Conservation (phyloP, 1,139 yeast species). For the Candida sanyaensis region DNA sequence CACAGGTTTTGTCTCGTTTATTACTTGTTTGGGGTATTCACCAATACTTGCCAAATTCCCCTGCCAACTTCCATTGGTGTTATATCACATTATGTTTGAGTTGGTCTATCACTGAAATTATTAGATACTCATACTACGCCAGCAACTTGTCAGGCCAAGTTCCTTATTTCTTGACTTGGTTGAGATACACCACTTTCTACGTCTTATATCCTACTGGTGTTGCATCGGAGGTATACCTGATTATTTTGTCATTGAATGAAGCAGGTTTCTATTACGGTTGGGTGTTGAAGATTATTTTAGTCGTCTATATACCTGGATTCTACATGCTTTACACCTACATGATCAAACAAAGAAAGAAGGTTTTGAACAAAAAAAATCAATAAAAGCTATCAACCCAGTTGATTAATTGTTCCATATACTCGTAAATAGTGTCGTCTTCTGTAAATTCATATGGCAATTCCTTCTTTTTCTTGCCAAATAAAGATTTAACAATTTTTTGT, state of each 20-base stretch:
- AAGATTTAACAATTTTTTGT: slow-evolving; percentile 13
- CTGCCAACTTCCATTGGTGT: slow-evolving; percentile 60
- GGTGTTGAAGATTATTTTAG: slow-evolving; percentile 56
- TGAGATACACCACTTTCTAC: slow-evolving; percentile 82
- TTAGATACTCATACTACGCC: slow-evolving; percentile 86
- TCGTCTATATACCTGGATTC: slow-evolving; percentile 82
- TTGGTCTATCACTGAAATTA: slow-evolving; percentile 90
- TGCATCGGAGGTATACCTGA: slow-evolving; percentile 73
- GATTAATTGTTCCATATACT: slow-evolving; percentile 32
- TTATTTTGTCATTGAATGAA: slow-evolving; percentile 64
- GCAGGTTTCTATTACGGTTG: slow-evolving; percentile 61
- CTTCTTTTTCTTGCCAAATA: slow-evolving; percentile 15
- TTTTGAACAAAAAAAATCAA: slow-evolving; percentile 32
- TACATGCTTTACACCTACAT: slow-evolving; percentile 84
- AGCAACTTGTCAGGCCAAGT: slow-evolving; percentile 62
- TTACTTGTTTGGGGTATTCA: slow-evolving; percentile 84
- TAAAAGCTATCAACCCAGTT: slow-evolving; percentile 29
- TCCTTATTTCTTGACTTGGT: slow-evolving; percentile 63
- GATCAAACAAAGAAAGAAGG: slow-evolving; percentile 83
- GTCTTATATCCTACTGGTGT: slow-evolving; percentile 92
- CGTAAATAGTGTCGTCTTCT: slow-evolving; percentile 35
- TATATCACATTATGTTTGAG: slow-evolving; percentile 72
- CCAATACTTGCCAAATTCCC: slow-evolving; percentile 68
- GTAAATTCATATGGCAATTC: slow-evolving; percentile 25
- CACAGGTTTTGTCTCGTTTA: slow-evolving; percentile 86